Conservation (phyloP, 2,329 filamentous ascomycete genomes). For the Coniochaeta sp. region DNA sequence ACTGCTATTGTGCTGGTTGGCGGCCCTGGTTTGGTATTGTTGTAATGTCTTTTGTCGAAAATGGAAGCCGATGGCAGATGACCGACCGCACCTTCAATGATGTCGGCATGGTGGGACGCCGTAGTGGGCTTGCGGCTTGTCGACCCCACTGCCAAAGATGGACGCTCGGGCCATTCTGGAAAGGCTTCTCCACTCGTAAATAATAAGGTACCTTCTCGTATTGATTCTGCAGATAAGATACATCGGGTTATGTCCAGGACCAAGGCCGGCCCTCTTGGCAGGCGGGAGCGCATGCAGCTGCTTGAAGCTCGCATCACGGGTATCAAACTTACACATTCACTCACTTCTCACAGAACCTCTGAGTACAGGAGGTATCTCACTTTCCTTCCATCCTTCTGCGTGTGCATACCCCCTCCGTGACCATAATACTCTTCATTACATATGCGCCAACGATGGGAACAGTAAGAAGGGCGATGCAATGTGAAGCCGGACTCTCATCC, state of each 20-base stretch:
- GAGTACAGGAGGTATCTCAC: too few species aligned
- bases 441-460: background rate
- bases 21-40: background rate
- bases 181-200: background rate
- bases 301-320: background rate
- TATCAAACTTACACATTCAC: background rate
- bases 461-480: constrained; percentile 2
- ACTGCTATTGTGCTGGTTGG: background rate
- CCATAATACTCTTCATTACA: background rate
- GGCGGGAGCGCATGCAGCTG: background rate
- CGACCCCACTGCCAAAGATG: background rate
- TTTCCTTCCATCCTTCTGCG: too few species aligned
- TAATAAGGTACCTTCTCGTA: background rate
- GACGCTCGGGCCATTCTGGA: background rate
- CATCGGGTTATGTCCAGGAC: background rate
- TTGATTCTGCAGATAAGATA: background rate
- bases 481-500: background rate
- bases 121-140: background rate
- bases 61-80: background rate
- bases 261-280: too few species aligned
- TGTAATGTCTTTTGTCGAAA: background rate
- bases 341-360: too few species aligned
- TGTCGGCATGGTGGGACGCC: background rate
- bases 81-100: too few species aligned
- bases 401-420: too few species aligned